phyloP scores from a whole-genome alignment of 306 rosid species.

The Pterocarpus santalinus region DNA sequence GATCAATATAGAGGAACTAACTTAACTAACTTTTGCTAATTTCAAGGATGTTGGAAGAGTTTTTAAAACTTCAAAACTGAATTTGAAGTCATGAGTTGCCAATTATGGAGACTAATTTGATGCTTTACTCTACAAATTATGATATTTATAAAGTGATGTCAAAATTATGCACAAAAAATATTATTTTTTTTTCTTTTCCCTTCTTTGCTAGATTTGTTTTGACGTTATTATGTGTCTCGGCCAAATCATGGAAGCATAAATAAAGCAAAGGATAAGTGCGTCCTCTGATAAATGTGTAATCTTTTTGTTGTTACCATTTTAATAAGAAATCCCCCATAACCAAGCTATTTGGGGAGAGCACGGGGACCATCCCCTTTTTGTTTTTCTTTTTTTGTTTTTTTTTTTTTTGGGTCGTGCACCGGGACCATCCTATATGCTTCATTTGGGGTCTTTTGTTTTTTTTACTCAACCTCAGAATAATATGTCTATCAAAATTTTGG shows the following conservation, averaged over 20 bases:
- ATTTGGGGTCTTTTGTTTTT: conserved; percentile 32
- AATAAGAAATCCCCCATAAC: conserved; percentile 33
- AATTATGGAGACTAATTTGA: too few species aligned
- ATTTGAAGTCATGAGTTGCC: too few species aligned
- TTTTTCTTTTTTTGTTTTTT: too few species aligned
- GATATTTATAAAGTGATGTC: too few species aligned
- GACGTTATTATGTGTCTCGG: conserved; percentile 13
- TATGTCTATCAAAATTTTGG: conserved; percentile 41
- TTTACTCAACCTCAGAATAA: conserved; percentile 23
- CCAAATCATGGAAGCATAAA: conserved; percentile 40
- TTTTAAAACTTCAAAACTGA: too few species aligned
- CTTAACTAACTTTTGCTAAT: too few species aligned
- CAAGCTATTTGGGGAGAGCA: conserved; percentile 18
- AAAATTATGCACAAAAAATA: too few species aligned
- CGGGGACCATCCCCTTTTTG: conserved; percentile 40
- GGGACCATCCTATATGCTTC: conserved; percentile 47
- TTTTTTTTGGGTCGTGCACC: background rate
- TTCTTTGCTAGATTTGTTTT: conserved; percentile 1
- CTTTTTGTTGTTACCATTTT: conserved; percentile 23
- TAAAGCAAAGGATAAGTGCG: conserved; percentile 31
- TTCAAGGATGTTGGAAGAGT: too few species aligned
- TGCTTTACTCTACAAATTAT: too few species aligned
- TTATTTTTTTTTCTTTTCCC: too few species aligned
- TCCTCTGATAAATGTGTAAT: conserved; percentile 18
- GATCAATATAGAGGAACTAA: too few species aligned